Base-by-base conservation (phyloP, 1,284 basidiomycete species). In the Trametes versicolor region DNA sequence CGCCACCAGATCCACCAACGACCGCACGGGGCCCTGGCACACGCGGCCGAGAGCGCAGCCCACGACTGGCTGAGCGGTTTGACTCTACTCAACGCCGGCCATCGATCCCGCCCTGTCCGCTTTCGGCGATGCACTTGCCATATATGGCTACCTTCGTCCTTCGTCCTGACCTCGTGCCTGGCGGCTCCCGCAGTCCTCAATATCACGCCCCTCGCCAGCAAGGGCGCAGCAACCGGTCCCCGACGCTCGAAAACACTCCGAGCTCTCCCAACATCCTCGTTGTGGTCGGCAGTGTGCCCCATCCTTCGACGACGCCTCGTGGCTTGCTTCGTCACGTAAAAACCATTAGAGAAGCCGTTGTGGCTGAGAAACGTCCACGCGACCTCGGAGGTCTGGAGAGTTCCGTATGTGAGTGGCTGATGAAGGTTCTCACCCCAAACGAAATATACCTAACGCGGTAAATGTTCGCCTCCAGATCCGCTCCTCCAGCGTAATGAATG, bases 11-110 rank as follows among this genome's bases (percentile, higher is more conserved):
- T 48, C 43, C 19, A 9, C 19, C 19, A 45, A 8, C 43, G 19
- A 34, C 29, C 27, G 43, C 55, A 7, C n/a, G 37, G 13, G 37
- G 21, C 37, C 27, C 36, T 37, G n/a, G 21, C 37, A 29, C 39
- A 23, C 53, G 25, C 9, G 27, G 56, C 32, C 56, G 36, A 21
- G 56, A 48, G 21, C 45, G 45, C 56, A n/a, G 13, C 17, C 45
- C 19, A 13, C 17, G 45, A 25, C 21, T 50, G 34, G 47, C 23
- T 17, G 12, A 34, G 34, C 56, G 45, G 59, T 56, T 54, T 27
- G 60, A 41, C 60, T 63, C 65, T 69, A 69, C 68, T 69, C 65
- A 69, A 69, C 68, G 68, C 68, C 64, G 63, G 62, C 51, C 65
- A 43, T 55, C 60, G 50, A 50, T 50, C 57, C 63, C 63, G 62